phyloP scores from a whole-genome alignment of 208 protist genomes.

The Sergeia podlipaevii region DNA sequence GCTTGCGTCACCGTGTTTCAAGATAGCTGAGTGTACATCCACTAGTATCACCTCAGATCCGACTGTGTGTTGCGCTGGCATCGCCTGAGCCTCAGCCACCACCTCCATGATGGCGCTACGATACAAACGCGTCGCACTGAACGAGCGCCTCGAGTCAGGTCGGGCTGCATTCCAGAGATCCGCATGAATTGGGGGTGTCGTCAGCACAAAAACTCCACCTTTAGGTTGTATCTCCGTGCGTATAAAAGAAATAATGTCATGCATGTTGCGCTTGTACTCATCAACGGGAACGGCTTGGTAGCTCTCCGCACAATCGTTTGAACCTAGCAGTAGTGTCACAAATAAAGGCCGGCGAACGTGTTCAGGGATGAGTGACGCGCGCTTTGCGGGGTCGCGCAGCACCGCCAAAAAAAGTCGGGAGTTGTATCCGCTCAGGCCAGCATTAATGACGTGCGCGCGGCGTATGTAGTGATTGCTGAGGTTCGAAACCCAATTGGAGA shows the following conservation, averaged over 20 bases:
- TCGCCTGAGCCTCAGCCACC: slow-evolving; percentile 7
- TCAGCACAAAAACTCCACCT: slow-evolving; percentile 41
- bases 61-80: background rate
- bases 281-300: slow-evolving; percentile 25
- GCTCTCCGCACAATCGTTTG: slow-evolving; percentile 24
- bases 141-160: background rate
- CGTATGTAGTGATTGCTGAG: slow-evolving; percentile 40
- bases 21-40: slow-evolving; percentile 21
- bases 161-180: slow-evolving; percentile 7
- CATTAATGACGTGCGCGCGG: slow-evolving; percentile 45
- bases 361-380: slow-evolving; percentile 17
- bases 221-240: slow-evolving; percentile 16
- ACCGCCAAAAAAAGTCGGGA: slow-evolving; percentile 39
- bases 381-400: slow-evolving; percentile 15
- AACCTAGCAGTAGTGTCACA: slow-evolving; percentile 44
- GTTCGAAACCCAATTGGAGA: slow-evolving; percentile 30
- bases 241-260: slow-evolving; percentile 24
- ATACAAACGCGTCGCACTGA: slow-evolving; percentile 17
- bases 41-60: slow-evolving; percentile 27
- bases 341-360: slow-evolving; percentile 28
- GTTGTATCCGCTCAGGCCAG: slow-evolving; percentile 67
- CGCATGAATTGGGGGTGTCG: slow-evolving; percentile 32
- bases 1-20: slow-evolving; percentile 19
- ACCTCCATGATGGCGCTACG: slow-evolving; percentile 23
- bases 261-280: slow-evolving; percentile 32